Evolutionary conservation across 768 basidiomycete genomes (phyloP).

Genomic region (Strobilomyces confusus): DNA sequence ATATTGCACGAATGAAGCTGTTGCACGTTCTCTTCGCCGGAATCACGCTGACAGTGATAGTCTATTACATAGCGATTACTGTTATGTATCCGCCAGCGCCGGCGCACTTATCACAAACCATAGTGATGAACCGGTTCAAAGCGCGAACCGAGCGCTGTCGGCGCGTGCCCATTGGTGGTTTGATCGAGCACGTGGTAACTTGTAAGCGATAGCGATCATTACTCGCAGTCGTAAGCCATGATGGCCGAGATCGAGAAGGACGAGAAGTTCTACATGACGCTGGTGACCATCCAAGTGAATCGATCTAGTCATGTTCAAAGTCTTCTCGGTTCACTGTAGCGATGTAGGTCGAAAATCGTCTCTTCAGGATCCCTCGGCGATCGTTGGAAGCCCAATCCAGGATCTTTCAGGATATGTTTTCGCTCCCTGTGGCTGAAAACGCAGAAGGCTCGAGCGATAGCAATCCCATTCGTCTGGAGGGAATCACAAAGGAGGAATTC

Average conservation of each 20-base stretch:
- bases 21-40: neutral
- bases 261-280: slow-evolving; percentile 15
- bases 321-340: neutral
- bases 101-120: too few relatives aligned
- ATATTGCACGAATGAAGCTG: neutral
- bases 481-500: slow-evolving; percentile 25
- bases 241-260: slow-evolving; percentile 7
- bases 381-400: slow-evolving; percentile 22
- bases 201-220: neutral
- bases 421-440: slow-evolving; percentile 12
- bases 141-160: neutral
- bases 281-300: slow-evolving; percentile 14
- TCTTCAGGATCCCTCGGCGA: slow-evolving; percentile 27
- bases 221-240: neutral
- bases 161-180: neutral
- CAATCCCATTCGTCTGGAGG: slow-evolving; percentile 24
- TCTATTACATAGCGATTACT: neutral
- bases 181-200: neutral
- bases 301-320: neutral
- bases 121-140: neutral
- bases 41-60: too few relatives aligned
- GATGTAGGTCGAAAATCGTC: slow-evolving; percentile 24
- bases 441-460: slow-evolving; percentile 18
- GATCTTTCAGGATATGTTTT: slow-evolving; percentile 26
- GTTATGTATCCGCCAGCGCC: too few relatives aligned